Percentiles rank a stretch among this genome's conserved stretches.
Conservation (phyloP, 2,329 filamentous ascomycete genomes). For the Ophiostoma populinum region DNA sequence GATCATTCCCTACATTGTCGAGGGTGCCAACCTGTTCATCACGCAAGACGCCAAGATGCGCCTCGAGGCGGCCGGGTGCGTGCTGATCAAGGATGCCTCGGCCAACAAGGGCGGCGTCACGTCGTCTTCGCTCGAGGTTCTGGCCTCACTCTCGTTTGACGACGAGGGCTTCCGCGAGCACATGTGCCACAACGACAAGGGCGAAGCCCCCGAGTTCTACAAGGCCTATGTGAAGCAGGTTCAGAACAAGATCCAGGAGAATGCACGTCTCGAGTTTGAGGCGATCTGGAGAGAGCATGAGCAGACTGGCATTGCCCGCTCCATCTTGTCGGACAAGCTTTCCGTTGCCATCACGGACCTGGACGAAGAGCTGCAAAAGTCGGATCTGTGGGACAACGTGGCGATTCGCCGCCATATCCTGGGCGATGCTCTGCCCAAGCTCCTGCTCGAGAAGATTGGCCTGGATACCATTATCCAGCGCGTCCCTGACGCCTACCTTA, state of each 20-base stretch:
- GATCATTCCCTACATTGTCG: conserved; percentile 83
- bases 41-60: conserved; percentile 95
- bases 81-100: conserved; percentile 93
- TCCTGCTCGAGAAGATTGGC: conserved; percentile 78
- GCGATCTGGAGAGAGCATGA: conserved; percentile 94
- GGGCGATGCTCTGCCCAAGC: conserved; percentile 65
- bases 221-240: conserved; percentile 81
- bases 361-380: conserved; percentile 89
- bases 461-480: conserved; percentile 72
- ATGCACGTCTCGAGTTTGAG: conserved; percentile 88
- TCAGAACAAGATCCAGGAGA: conserved; percentile 77
- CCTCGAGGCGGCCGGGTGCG: conserved; percentile 84
- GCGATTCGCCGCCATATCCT: conserved; percentile 63
- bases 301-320: conserved; percentile 60
- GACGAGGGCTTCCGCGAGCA: conserved; percentile 74
- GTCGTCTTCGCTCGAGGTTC: conserved; percentile 87
- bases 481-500: conserved; percentile 81
- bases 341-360: conserved; percentile 88
- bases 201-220: conserved; percentile 78
- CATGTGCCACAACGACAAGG: conserved; percentile 70
- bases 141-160: conserved; percentile 87
- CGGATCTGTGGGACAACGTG: conserved; percentile 76
- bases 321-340: conserved; percentile 79
- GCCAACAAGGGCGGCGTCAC: conserved; percentile 98
- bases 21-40: conserved; percentile 92